Conservation (phyloP, 306 rosid genomes). For the Acacia melanoxylon region DNA sequence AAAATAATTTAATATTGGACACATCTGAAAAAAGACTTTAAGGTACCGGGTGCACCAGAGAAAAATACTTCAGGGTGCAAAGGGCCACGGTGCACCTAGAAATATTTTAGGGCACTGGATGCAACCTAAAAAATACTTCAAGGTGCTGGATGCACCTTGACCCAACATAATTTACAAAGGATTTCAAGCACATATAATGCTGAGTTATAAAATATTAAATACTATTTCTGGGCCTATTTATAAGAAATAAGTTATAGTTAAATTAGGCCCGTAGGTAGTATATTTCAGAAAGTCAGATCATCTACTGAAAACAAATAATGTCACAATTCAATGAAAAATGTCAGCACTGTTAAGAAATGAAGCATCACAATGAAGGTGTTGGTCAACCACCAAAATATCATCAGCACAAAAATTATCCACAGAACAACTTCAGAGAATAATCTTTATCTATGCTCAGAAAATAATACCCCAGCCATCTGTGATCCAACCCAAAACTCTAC, state of each 20-base stretch:
- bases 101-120: no score
- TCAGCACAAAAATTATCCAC: neutral
- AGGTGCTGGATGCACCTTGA: no score
- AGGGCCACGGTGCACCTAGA: no score
- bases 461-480: neutral
- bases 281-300: neutral
- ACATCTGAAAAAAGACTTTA: no score
- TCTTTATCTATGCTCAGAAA: neutral
- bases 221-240: neutral
- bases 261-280: neutral
- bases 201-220: neutral
- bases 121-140: no score
- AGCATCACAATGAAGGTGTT: neutral
- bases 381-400: neutral
- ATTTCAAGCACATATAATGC: neutral
- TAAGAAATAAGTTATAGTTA: neutral
- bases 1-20: no score
- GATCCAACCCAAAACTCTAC: neutral
- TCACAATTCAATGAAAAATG: neutral
- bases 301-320: neutral
- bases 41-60: no score
- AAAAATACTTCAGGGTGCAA: no score
- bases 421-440: neutral
- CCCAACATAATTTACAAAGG: neutral
- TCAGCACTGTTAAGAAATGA: neutral